These are phyloP conservation scores for Cladosporium sp. DNA, from an alignment of 2,329 filamentous ascomycete genomes.

Conservation along the genomic window DNA sequence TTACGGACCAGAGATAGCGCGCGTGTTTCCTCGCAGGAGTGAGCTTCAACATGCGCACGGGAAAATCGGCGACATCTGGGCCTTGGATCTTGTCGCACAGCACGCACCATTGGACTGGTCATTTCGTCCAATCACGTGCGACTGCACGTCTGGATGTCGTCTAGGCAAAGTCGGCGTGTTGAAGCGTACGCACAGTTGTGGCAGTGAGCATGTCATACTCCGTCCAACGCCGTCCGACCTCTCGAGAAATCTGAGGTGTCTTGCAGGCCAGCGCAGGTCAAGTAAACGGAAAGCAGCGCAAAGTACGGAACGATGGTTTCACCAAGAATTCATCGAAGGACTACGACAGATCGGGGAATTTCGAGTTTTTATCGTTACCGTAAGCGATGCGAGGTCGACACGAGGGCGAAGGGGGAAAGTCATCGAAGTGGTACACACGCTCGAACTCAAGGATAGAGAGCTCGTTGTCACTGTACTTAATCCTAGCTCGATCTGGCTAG, in stretches of 20 bases:
- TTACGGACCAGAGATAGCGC: not conserved
- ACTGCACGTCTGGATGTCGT: not conserved
- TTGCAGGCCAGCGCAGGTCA: not conserved
- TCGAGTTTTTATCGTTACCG: not conserved
- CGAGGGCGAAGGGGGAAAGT: not conserved
- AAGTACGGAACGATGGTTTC: constrained; percentile 5
- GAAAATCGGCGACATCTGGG: not conserved
- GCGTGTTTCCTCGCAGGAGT: not conserved
- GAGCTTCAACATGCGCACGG: not conserved
- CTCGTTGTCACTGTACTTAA: not conserved
- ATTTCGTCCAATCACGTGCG: constrained; percentile 1
- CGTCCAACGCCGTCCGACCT: not conserved
- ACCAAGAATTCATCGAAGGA: not conserved
- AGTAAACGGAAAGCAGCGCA: not conserved
- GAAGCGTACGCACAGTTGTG: not conserved
- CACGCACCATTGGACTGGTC: not conserved
- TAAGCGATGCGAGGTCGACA: not conserved
- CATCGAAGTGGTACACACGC: not conserved
- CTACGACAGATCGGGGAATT: not conserved
- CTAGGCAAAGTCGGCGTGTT: not conserved
- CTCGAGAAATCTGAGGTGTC: constrained; percentile 1
- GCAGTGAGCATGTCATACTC: constrained; percentile 3
- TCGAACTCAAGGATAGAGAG: not conserved
- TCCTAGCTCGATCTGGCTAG: not conserved
- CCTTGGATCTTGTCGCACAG: not conserved